Evolutionary conservation across 257 asterid species (phyloP).

Genomic region (Solanum ossicruentum): DNA sequence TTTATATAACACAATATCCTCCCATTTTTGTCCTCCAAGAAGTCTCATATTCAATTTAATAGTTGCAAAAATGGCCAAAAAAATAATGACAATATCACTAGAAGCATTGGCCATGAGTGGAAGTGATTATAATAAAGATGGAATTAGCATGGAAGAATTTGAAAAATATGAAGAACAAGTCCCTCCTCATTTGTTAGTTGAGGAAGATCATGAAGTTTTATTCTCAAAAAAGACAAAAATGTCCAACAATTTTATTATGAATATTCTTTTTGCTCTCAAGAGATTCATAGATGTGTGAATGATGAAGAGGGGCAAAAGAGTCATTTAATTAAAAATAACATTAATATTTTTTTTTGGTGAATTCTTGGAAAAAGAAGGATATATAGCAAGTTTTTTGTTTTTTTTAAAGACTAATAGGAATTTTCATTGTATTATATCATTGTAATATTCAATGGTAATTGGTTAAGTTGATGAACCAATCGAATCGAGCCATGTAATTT

Average conservation of each 20-base stretch:
- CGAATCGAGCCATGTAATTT: background rate
- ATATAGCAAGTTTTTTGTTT: background rate
- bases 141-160: background rate
- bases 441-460: background rate
- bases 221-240: background rate
- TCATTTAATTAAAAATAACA: background rate
- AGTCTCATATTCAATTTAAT: background rate
- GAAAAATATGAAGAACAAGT: background rate
- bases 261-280: background rate
- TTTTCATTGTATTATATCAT: background rate
- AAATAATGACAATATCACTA: conserved; percentile 17
- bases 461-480: background rate
- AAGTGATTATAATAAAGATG: conserved; percentile 13
- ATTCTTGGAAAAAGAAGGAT: background rate
- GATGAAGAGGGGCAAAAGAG: background rate
- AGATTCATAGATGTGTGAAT: background rate
- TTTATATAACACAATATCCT: background rate
- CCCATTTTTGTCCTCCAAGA: background rate
- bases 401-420: background rate
- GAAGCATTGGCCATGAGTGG: conserved; percentile 51
- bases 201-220: background rate
- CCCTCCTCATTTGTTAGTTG: background rate
- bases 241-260: background rate
- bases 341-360: background rate
- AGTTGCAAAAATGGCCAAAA: background rate